A percentile compares a stretch with the other conserved stretches of the same genome.
Conservation (phyloP, 192 early-diverging fungal species). For the Spizellomyces sp. region DNA sequence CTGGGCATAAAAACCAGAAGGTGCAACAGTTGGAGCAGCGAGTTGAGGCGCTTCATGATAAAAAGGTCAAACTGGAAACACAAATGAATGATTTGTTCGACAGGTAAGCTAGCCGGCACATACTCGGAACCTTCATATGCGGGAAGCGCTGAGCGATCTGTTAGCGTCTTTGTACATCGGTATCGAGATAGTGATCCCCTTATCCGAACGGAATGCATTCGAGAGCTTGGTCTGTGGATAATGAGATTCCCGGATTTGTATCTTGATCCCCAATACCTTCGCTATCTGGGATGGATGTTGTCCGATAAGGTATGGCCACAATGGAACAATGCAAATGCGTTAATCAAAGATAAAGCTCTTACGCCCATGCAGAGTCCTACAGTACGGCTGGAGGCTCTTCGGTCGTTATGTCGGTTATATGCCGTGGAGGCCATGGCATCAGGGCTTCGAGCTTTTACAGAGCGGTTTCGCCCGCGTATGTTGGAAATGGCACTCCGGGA, state of each 20-base stretch:
- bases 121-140: no score
- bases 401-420: conserved; percentile 63
- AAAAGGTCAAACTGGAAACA: conserved; percentile 59
- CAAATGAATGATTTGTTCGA: conserved; percentile 77
- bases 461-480: conserved; percentile 70
- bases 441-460: conserved; percentile 62
- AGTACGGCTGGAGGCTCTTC: conserved; percentile 71
- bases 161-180: conserved; percentile 85
- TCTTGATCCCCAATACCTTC: conserved; percentile 71
- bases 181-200: conserved; percentile 84
- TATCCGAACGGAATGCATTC: conserved; percentile 84
- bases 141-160: conserved; percentile 3
- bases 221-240: conserved; percentile 82
- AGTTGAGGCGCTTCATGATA: conserved; percentile 48
- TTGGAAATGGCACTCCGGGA: conserved; percentile 78
- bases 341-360: neutral
- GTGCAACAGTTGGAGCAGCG: conserved; percentile 45
- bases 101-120: conserved; percentile 43
- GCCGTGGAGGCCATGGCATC: conserved; percentile 53
- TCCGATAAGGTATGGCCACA: conserved; percentile 61
- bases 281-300: conserved; percentile 86
- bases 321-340: neutral
- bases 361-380: conserved; percentile 5
- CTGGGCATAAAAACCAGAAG: conserved; percentile 9
- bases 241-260: conserved; percentile 67